These are phyloP conservation scores for Groenewaldozyma auringiensis DNA, from an alignment of 1,139 yeast genomes.

Conservation along the genomic window DNA sequence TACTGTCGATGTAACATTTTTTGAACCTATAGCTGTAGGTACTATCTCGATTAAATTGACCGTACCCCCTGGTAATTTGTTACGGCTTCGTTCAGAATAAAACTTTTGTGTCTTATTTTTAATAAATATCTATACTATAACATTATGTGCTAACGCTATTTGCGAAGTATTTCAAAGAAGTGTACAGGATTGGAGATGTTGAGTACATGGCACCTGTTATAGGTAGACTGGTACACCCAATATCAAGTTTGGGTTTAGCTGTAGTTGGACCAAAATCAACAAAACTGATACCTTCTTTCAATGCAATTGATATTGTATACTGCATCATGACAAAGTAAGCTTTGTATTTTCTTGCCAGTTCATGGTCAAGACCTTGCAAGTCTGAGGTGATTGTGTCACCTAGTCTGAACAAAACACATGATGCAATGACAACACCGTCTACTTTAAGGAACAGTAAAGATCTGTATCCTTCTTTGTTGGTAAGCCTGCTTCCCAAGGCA, in stretches of 20 bases:
- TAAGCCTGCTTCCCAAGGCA: constrained; percentile 29
- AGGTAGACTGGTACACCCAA: constrained; percentile 37
- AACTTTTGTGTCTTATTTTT: too few species aligned
- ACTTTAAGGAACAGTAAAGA: constrained; percentile 37
- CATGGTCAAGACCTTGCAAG: constrained; percentile 40
- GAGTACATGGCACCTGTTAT: constrained; percentile 32
- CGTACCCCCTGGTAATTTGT: too few species aligned
- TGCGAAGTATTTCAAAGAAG: constrained; percentile 1
- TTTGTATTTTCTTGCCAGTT: constrained; percentile 35
- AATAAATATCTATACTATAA: too few species aligned
- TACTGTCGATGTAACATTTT: too few species aligned
- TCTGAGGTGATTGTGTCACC: constrained; percentile 43
- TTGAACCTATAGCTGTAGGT: too few species aligned
- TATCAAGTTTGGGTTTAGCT: constrained; percentile 37
- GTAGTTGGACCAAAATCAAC: constrained; percentile 40
- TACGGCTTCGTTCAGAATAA: too few species aligned
- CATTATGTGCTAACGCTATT: background rate
- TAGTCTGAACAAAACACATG: constrained; percentile 38
- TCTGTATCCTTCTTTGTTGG: constrained; percentile 27
- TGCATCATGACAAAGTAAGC: constrained; percentile 47
- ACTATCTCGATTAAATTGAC: too few species aligned
- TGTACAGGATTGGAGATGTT: background rate
- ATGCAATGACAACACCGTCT: constrained; percentile 34
- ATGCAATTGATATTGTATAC: constrained; percentile 37
- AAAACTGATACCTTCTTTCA: constrained; percentile 35